These are phyloP conservation scores for Delphinella strobiligena DNA, from an alignment of 2,329 filamentous ascomycete genomes.

Conservation along the genomic window DNA sequence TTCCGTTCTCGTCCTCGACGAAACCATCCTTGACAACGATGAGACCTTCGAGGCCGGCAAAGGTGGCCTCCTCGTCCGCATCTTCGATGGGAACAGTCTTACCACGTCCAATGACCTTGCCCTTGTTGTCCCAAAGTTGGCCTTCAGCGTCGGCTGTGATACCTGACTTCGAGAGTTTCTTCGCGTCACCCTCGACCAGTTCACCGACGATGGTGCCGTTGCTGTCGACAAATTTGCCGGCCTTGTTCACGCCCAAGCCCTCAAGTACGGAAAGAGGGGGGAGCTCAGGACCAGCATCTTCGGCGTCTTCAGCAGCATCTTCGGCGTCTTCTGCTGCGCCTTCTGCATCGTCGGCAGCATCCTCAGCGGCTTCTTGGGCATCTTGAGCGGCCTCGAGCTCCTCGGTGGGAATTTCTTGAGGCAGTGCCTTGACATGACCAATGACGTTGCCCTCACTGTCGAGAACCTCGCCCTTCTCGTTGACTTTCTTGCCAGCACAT, in stretches of 20 bases:
- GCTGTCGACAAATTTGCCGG: slow-evolving; percentile 36
- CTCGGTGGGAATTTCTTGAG: slow-evolving; percentile 25
- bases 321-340: slow-evolving; percentile 24
- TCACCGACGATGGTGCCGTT: slow-evolving; percentile 37
- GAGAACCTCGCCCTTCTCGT: slow-evolving; percentile 52
- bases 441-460: slow-evolving; percentile 53
- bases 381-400: slow-evolving; percentile 21
- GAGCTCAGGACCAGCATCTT: slow-evolving; percentile 23
- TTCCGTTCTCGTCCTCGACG: slow-evolving; percentile 39
- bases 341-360: slow-evolving; percentile 18
- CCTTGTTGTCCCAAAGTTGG: slow-evolving; percentile 43
- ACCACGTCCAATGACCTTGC: slow-evolving; percentile 38
- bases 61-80: slow-evolving; percentile 35
- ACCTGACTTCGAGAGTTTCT: slow-evolving; percentile 40
- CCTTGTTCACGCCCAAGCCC: slow-evolving; percentile 38
- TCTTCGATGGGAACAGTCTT: slow-evolving; percentile 35
- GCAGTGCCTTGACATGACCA: slow-evolving; percentile 45
- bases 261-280: slow-evolving; percentile 38
- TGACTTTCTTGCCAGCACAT: slow-evolving; percentile 54
- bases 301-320: slow-evolving; percentile 17
- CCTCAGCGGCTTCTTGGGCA: slow-evolving; percentile 19
- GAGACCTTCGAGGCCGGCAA: slow-evolving; percentile 39
- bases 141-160: slow-evolving; percentile 33
- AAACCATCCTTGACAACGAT: slow-evolving; percentile 37
- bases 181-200: slow-evolving; percentile 38